Evolutionary conservation across 345 rosid genomes (phyloP).

Genomic region (Stellera chamaejasme): DNA sequence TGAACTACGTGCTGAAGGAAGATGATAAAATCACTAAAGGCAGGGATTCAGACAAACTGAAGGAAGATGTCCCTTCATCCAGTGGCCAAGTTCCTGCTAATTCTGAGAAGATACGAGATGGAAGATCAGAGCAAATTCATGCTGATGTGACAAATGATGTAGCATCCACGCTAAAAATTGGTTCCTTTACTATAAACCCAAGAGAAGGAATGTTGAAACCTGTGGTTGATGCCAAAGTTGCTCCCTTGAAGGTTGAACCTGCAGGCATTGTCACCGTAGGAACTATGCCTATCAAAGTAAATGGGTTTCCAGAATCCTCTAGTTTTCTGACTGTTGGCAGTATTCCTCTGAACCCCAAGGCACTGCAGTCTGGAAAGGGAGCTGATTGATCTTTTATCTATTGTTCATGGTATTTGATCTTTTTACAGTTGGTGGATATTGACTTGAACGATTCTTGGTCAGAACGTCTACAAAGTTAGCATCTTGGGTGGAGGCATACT

Average conservation of each 20-base stretch:
- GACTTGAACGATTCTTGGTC: not conserved
- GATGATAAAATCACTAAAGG: constrained; percentile 14
- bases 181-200: constrained; percentile 29
- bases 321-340: constrained; percentile 46
- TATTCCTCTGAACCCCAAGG: constrained; percentile 52
- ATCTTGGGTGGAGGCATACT: constrained; percentile 5
- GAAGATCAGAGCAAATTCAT: constrained; percentile 10
- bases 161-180: constrained; percentile 19
- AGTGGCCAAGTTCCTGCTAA: constrained; percentile 12
- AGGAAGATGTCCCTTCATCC: constrained; percentile 13
- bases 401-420: constrained; percentile 6
- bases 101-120: constrained; percentile 11
- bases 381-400: constrained; percentile 13
- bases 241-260: constrained; percentile 13
- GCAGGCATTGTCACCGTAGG: constrained; percentile 48
- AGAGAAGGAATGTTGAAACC: constrained; percentile 18
- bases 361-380: constrained; percentile 26
- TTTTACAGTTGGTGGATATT: constrained; percentile 8
- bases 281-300: constrained; percentile 65
- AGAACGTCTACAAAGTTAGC: not conserved
- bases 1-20: constrained; percentile 15
- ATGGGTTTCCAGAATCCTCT: constrained; percentile 37
- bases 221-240: constrained; percentile 5
- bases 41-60: constrained; percentile 11
- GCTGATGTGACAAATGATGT: constrained; percentile 16